Base-by-base conservation (phyloP, 768 basidiomycete genomes). In the Botryobasidium botryosum region DNA sequence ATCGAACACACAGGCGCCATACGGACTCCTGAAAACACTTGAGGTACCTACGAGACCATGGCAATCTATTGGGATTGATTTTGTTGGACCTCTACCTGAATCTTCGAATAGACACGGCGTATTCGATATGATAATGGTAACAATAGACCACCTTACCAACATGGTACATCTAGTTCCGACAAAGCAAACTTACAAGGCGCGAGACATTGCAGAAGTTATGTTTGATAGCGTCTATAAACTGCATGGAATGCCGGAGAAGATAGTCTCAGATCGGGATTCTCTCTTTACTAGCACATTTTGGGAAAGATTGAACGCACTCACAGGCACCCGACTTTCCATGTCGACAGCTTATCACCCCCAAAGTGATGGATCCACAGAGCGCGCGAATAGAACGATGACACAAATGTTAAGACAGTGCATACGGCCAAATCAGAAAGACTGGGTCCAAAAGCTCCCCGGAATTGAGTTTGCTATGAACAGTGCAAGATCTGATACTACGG, bases 391-490 rank as follows among this genome's bases (percentile, higher is more conserved):
- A 29, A 40, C 50, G 0, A 42, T 51, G 18, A 46, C 32, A 0
- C 28, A 43, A 13, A 45, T 51, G 21, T 21, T 55, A 1, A 32
- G 50, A 20, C 29, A 24, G 10, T 21, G 44, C 26, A 32, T 46
- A 18, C 46, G 44, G 5, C 46, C 48, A 5, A n/a, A 44, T 15
- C 54, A 50, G 45, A 52, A 52, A 32, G 55, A 60, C 36, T 65
- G 61, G 62, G 57, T 51, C 1, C 3, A 25, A 0, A 44, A 49
- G 33, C 33, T 64, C 23, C 56, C 61, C 3, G 55, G 45, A 6
- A 61, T 63, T 23, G 62, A 66, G 46, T 65, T 65, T 52, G 62
- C 64, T 0, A 54, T 66, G 13, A 67, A 67, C 42, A 45, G 37
- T 1, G 61, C 64, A 1, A 31, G 54, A 0, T 62, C 63, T 0